Percentiles rank a stretch among this genome's conserved stretches.
Evolutionary conservation across 352 stramenopile species (phyloP).

Genomic region (Globisporangium spinosum): DNA sequence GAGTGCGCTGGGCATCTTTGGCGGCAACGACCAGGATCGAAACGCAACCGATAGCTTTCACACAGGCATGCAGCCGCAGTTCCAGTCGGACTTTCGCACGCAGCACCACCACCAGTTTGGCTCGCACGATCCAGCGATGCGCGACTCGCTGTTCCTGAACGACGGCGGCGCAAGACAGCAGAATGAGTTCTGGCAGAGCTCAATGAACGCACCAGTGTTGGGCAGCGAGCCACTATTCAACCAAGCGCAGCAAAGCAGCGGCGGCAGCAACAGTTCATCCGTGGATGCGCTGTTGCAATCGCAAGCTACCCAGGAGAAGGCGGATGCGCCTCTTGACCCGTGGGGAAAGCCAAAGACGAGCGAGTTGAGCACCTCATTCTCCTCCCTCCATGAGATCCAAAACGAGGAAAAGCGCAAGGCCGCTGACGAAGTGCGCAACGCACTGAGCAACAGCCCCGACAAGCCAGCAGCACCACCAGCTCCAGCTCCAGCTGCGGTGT

Average conservation of each 20-base stretch:
- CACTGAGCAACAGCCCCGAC: background rate
- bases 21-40: slow-evolving; percentile 24
- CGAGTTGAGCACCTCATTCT: slow-evolving; percentile 23
- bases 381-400: slow-evolving; percentile 39
- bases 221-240: slow-evolving; percentile 1
- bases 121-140: slow-evolving; percentile 18
- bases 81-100: slow-evolving; percentile 45
- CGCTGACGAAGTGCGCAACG: slow-evolving; percentile 17
- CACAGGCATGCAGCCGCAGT: slow-evolving; percentile 40
- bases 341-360: slow-evolving; percentile 31
- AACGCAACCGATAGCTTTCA: slow-evolving; percentile 29
- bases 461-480: slow-evolving; percentile 4
- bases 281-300: background rate
- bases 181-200: slow-evolving; percentile 20
- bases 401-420: slow-evolving; percentile 41
- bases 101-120: slow-evolving; percentile 41
- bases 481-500: slow-evolving; percentile 1
- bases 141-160: slow-evolving; percentile 33
- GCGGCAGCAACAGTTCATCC: background rate
- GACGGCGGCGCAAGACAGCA: slow-evolving; percentile 17
- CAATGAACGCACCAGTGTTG: slow-evolving; percentile 4
- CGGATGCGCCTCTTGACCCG: slow-evolving; percentile 20
- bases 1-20: slow-evolving; percentile 72
- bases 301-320: slow-evolving; percentile 16
- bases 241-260: slow-evolving; percentile 7